phyloP scores from a whole-genome alignment of 2,329 filamentous ascomycete genomes.

The Venturia asperata region DNA sequence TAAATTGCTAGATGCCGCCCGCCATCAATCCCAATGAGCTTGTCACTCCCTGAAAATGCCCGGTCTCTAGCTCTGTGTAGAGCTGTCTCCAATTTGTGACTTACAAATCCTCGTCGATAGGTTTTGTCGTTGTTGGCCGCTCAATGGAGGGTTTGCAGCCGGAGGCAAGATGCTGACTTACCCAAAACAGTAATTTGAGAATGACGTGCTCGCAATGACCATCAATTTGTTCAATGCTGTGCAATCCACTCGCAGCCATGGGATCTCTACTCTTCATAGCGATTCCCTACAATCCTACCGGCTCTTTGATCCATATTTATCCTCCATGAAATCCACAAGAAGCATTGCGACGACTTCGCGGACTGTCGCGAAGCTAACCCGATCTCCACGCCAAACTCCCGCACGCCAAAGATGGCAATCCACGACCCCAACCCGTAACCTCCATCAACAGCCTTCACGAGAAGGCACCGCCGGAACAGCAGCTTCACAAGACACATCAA shows the following conservation, averaged over 20 bases:
- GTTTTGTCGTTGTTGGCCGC: background rate
- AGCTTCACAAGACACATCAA: background rate
- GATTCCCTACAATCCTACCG: background rate
- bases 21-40: too few species aligned
- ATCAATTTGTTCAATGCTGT: background rate
- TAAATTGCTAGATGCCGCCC: too few species aligned
- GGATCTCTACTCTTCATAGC: background rate
- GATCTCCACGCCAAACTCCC: background rate
- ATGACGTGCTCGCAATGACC: background rate
- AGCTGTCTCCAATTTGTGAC: too few species aligned
- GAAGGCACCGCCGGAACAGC: background rate
- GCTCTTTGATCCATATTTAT: background rate
- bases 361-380: background rate
- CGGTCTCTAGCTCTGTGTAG: too few species aligned
- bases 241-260: background rate
- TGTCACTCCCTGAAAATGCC: too few species aligned
- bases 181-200: background rate
- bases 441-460: constrained; percentile 13
- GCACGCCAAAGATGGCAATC: constrained; percentile 2
- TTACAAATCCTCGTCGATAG: too few species aligned
- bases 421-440: background rate
- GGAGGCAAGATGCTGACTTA: background rate
- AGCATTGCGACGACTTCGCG: background rate
- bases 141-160: background rate
- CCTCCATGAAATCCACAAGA: constrained; percentile 2